Conservation (phyloP, 75 land plant species). For the Pinus taeda region DNA sequence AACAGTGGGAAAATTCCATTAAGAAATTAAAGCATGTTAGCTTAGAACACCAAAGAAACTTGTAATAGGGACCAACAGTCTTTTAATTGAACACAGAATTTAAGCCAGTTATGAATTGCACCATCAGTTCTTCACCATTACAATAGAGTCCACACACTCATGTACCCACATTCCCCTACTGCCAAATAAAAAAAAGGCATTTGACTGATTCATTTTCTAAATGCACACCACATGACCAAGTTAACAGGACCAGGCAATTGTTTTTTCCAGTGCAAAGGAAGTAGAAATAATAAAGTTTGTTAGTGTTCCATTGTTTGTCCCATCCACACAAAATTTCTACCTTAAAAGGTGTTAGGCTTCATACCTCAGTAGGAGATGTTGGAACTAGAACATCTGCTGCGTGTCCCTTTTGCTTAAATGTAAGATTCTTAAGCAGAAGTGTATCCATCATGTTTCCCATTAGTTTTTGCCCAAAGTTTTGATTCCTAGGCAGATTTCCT, state of each 20-base stretch:
- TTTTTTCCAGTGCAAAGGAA: background rate
- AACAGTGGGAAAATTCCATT: too few species aligned
- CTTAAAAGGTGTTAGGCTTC: background rate
- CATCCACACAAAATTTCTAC: background rate
- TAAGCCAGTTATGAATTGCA: too few species aligned
- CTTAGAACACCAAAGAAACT: too few species aligned
- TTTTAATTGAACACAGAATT: too few species aligned
- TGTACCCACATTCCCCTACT: too few species aligned
- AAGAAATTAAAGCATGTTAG: too few species aligned
- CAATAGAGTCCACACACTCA: too few species aligned
- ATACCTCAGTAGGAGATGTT: slow-evolving; percentile 57
- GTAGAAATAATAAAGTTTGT: background rate
- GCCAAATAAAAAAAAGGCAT: background rate
- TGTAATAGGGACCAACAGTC: too few species aligned
- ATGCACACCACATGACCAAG: background rate
- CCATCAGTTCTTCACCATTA: too few species aligned
- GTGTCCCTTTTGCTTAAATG: slow-evolving; percentile 52
- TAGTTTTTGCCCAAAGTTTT: slow-evolving; percentile 74
- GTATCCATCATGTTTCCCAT: slow-evolving; percentile 98
- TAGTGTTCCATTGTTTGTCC: too few species aligned
- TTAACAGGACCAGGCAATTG: background rate
- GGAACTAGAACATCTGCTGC: slow-evolving; percentile 34
- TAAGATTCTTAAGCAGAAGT: slow-evolving; percentile 69
- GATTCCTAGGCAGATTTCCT: slow-evolving; percentile 37
- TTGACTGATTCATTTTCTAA: background rate